Evolutionary conservation across 257 asterid species (phyloP), one percentile per base, ranked within the genome.

Genomic region (Catharanthus roseus): DNA sequence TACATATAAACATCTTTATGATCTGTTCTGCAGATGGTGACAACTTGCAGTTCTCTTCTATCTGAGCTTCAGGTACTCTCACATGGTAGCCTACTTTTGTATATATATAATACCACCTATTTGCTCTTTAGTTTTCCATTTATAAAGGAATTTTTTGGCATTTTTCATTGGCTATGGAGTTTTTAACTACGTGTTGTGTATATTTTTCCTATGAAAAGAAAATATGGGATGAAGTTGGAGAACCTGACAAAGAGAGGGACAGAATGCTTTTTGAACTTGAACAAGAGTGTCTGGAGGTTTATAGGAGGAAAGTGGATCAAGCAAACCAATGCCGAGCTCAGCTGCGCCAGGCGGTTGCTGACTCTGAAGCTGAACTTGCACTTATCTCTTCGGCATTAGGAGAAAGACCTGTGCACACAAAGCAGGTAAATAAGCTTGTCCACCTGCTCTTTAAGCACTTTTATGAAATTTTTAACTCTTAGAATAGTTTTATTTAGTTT

Each of bases 191-290:
- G 19, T 68, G 9, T 69, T 33, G 18, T 78, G 18, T 51, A 28
- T n/a, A 68, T 63, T 60, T 23, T 69, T 70, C 67, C 68, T 71
- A 81, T 78, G 49, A 84, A 41, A 86, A 89, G 98, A 87, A 82
- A 87, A 86, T 90, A 77, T 93, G 97, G 97, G 87, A 93, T 74
- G 96, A 93, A 79, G 80, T 91, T 67, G 98, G 98, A 69, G 98
- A 90, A 80, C 83, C 77, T 70, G 96, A 82, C 58, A 51, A 70
- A 3, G 90, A 87, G 71, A 90, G 93, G 84, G 98, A 90, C 76
- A 84, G 80, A 75, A 79, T 89, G 95, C 86, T 93, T 72, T 78
- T 54, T 29, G 96, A 93, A 77, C 95, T 93, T 53, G 96, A 93
- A 74, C 95, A 86, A 82, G 91, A 86, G 79, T 93, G 98, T 78